phyloP scores from a whole-genome alignment of 192 early-diverging fungal species.

The Polychytrium aggregatum region DNA sequence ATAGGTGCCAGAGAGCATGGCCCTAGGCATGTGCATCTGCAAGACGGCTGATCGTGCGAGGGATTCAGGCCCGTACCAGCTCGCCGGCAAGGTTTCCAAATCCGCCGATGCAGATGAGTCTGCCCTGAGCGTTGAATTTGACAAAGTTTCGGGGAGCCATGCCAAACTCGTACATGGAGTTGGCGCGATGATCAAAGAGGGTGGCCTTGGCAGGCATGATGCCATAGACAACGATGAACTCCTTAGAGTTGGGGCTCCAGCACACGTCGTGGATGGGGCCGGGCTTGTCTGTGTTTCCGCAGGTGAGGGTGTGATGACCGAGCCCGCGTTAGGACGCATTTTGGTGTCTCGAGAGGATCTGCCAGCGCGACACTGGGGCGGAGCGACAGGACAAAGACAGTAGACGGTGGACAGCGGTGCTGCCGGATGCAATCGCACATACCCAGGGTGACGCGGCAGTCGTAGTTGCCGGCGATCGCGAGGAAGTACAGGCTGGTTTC shows the following conservation, averaged over 20 bases:
- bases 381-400: too few species aligned
- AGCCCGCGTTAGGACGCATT: too few species aligned
- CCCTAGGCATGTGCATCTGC: not conserved
- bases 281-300: slow-evolving; percentile 50
- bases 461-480: slow-evolving; percentile 81
- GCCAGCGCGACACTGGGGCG: too few species aligned
- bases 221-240: slow-evolving; percentile 94
- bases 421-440: too few species aligned
- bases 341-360: too few species aligned
- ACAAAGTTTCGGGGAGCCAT: slow-evolving; percentile 79
- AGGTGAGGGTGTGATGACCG: too few species aligned
- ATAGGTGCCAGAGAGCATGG: not conserved
- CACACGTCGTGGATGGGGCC: slow-evolving; percentile 93
- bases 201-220: slow-evolving; percentile 86
- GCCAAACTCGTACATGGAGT: slow-evolving; percentile 75
- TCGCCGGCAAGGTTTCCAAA: slow-evolving; percentile 94
- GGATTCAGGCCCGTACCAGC: slow-evolving; percentile 20
- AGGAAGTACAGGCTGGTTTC: slow-evolving; percentile 90
- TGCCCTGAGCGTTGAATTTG: slow-evolving; percentile 81
- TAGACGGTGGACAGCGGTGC: too few species aligned
- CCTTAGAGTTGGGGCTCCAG: slow-evolving; percentile 93
- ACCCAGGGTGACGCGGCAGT: slow-evolving; percentile 72
- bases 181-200: slow-evolving; percentile 83
- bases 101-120: slow-evolving; percentile 79
- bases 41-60: not conserved